These are phyloP conservation scores for Cladorrhinum samala DNA, from an alignment of 495 filamentous ascomycete genomes.

Conservation along the genomic window DNA sequence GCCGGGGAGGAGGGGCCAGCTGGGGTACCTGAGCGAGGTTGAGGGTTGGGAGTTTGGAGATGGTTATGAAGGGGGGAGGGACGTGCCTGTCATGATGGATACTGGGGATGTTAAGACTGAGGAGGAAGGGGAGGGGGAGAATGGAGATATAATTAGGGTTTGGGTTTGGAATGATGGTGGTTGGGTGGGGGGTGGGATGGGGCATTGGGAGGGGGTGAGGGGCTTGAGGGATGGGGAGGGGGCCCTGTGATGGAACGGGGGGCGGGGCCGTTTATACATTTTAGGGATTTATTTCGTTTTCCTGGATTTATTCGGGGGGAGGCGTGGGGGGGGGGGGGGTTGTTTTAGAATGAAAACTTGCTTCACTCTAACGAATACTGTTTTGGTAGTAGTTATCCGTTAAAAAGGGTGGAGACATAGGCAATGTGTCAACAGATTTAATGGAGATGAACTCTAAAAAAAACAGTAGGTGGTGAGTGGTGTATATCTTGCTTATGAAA, in stretches of 20 bases:
- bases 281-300: not conserved
- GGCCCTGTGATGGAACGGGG: not conserved
- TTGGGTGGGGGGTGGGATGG: constrained; percentile 13
- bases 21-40: constrained; percentile 15
- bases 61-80: not conserved
- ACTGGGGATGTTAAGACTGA: constrained; percentile 12
- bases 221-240: constrained; percentile 7
- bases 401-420: too few species aligned
- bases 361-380: too few species aligned
- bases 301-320: too few species aligned
- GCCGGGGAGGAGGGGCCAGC: constrained; percentile 9
- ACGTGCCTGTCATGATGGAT: constrained; percentile 18
- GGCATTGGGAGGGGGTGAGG: constrained; percentile 20
- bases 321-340: too few species aligned
- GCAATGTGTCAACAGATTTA: too few species aligned
- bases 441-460: too few species aligned
- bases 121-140: constrained; percentile 11
- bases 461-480: too few species aligned
- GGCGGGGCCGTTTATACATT: too few species aligned
- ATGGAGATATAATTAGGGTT: constrained; percentile 16
- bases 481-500: too few species aligned
- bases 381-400: too few species aligned
- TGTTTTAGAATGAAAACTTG: too few species aligned
- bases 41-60: not conserved
- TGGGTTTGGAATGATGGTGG: constrained; percentile 23